Base-by-base conservation (phyloP, 2,329 filamentous ascomycete species). In the Pyrenochaeta sp. region DNA sequence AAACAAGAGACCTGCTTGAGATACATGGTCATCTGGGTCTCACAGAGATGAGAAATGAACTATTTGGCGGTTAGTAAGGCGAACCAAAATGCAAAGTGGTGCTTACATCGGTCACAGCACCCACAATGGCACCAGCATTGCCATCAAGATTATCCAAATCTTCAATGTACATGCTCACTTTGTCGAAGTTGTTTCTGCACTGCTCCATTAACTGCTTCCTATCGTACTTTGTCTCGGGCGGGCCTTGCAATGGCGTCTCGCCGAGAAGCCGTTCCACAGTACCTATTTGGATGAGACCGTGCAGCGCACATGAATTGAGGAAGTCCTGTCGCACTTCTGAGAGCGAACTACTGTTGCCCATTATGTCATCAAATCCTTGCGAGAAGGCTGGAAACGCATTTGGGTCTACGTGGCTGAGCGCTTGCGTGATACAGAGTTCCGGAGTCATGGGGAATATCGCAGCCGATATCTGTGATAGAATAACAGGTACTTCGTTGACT, bases 121-220 rank as follows among this genome's bases (percentile, higher is more conserved):
- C 85, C 36, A 88, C 88, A 13, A 95, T 89, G 2, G 90, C 90
- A 2, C 89, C 90, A 2, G 90, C 90, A 68, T 96, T 96, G 1
- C 93, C 93, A 61, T 96, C 90, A 81, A 94, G 91, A 36, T 87
- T 87, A 43, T 96, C 90, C 17, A 99, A 77, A 60, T 96, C 90
- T 26, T 85, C 82, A 27, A 96, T 83, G 21, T 96, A 77, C 29
- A 85, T 82, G 54, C 91, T 88, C 1, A 89, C 84, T 51, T 86
- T 84, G 49, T 90, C 88, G 1, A 86, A 83, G 55, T 95, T 90
- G 8, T 82, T 81, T 34, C 87, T 81, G 52, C 91, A 96, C 63
- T 94, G 86, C 35, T 84, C 80, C 0, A 96, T 82, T 9, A 99
- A 76, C 20, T 85, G 81, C 19, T 94, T 88, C 68, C 93, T 94